Base-by-base conservation (phyloP, 805 yeast genomes). In the Kuraishia molischiana region DNA sequence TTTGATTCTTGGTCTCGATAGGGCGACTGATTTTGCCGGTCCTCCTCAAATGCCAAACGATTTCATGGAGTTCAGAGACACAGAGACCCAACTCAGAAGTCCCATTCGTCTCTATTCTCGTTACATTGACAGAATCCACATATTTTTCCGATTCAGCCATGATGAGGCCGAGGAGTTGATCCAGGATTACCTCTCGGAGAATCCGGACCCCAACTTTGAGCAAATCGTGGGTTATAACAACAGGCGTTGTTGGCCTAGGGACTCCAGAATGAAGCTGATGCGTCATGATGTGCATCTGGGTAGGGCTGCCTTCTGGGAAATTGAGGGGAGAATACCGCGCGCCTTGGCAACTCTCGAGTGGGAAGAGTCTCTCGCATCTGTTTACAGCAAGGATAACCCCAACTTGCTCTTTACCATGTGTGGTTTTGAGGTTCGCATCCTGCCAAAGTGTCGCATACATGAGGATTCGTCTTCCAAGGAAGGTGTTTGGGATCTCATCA, bases 221-320 rank as follows among this genome's bases (percentile, higher is more conserved):
- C 83, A 80, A 47, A 78, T 80, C 5, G 76, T 83, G 26, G 94
- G 94, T 0, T 90, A 87, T 56, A 84, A 83, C 50, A 90, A 86
- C 47, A 82, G 83, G 47, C 77, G 78, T 36, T 87, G 97, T 53
- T 92, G 99, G 99, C 96, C 98, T 3, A 64, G 84, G 33, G 97
- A 92, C 53, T 65, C 79, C 17, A 72, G 97, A 41, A 92, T 92
- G 97, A 74, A 86, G 46, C 60, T 92, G 36, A 79, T 89, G 77
- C 69, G 96, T 32, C 81, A 79, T 41, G 98, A 92, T 60, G 97
- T 90, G 4, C 84, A 86, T 46, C 65, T 92, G 4, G 98, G 97
- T 2, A 66, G 92, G 40, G 97, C 97, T 1, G 82, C 79, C 0
- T 85, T 82, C 53, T 86, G 96, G 95, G 97, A 92, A 55, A 61